Evolutionary conservation across 306 rosid genomes (phyloP), one percentile per base, ranked within the genome.

Genomic region (Fragaria vesca): DNA sequence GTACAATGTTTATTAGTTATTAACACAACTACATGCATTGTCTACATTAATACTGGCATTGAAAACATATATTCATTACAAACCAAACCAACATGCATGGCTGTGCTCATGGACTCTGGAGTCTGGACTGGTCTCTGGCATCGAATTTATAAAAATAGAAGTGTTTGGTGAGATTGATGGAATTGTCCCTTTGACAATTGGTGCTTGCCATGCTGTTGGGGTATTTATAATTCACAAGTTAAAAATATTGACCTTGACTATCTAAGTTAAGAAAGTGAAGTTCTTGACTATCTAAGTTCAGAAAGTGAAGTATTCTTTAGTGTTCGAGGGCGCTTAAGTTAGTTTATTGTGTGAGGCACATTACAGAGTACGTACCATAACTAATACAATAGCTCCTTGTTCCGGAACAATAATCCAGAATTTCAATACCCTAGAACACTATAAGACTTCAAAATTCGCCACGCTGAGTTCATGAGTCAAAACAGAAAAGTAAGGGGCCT

Each of bases 111-210:
- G 17, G 24, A 11, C 77, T 21, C 40, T 57, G 17, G 24, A 18
- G 68, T 38, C 40, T 57, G 52, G 15, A 38, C 52, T 38, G 76
- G 66, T 72, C 66, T 12, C 26, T 10, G 40, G 16, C 21, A 55
- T 73, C 38, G 11, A 61, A 60, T 26, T 43, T n/a, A 26, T 26
- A 26, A 74, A 43, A 8, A 43, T 45, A 45, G 4, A 36, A 60
- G 47, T 45, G 57, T 74, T 60, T 26, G 78, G 70, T 74, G 55
- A 74, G 77, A 57, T 15, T 36, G 51, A 55, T 13, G 77, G 36
- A 42, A 58, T 40, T 38, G 24, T 73, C 67, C 43, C 43, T 38
- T 38, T 55, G 36, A 55, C 54, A 57, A n/a, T 12, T 21, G 52
- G 54, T 73, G 66, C 63, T 57, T 57, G 32, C 63, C 63, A 57